Evolutionary conservation across 345 rosid species (phyloP), one percentile per base, ranked within the genome.

Genomic region (Draba incana): DNA sequence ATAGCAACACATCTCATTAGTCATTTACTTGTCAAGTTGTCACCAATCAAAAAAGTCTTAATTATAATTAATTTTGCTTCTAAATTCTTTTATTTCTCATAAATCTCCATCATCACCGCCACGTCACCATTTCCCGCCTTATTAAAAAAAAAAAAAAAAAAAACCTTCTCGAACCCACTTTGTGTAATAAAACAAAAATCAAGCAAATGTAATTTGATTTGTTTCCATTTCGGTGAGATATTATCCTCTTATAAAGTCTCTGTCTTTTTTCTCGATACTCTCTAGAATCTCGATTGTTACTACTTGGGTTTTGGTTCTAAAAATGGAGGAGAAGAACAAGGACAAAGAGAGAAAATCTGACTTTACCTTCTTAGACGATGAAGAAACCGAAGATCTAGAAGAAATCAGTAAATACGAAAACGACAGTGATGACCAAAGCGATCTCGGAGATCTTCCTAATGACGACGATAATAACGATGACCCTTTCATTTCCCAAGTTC

Each of bases 401-500:
- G 87, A 77, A 51, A 84, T 25, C 15, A 76, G 71, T 64, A 78
- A 73, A 60, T 57, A 38, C 45, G 83, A 59, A 30, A 68, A 44
- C 43, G 75, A 75, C 13, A 73, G 76, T 16, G 68, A 63, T 38
- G 68, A 63, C 33, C 57, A 56, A 30, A 57, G 75, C 56, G 63
- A 74, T 14, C 58, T 64, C 20, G 86, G 73, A 6, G 83, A 74
- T 54, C 73, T 61, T 56, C 73, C 52, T 45, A 30, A 69, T 28
- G 72, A 67, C 42, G 75, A 65, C 30, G 76, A 73, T 1, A 72
- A 75, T 1, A 72, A 75, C 16, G 80, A 73, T 4, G 81, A 75
- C 20, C 43, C 42, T 57, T 14, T 84, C 54, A 77, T 84, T 66
- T 43, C 77, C 58, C 85, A 88, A 55, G 85, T 76, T 49, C 89